Evolutionary conservation across 148 eudicot species (phyloP), one percentile per base, ranked within the genome.

Genomic region (Salicornia ramosissima): DNA sequence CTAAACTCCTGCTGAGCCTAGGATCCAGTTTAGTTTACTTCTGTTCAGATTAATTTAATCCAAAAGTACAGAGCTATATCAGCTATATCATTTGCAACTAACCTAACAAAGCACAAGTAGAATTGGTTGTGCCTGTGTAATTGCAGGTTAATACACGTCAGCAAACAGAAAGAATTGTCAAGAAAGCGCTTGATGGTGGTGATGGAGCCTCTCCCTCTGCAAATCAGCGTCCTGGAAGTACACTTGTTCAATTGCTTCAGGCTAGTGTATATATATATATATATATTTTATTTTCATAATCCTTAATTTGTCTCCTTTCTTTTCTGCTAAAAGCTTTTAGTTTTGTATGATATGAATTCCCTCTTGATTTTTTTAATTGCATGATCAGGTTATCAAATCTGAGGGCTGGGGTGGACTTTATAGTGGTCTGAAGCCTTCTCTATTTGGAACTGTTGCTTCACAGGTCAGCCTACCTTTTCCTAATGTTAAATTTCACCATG

Each of bases 401-500:
- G 97, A 92, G 83, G 97, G 97, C 14, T 77, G 90, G 84, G 84
- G 92, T 78, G 97, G 97, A 71, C 88, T 92, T 16, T 92, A 89
- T 81, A 92, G 93, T 67, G 97, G 97, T n/a, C 83, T 92, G 77
- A 92, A 87, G 82, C 97, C 97, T 75, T 92, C 97, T 79, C 84
- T 92, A 60, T 71, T 89, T 52, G 97, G 97, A 39, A 90, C 96
- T 70, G 86, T 92, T 79, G 92, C 93, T 71, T 92, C 97, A 65
- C 88, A 78, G 90, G 97, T 91, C 53, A 19, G 71, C 74, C 6
- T 51, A 13, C 62, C 10, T 31, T 66, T 42, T 45, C 59, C 39
- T 36, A 24, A 2, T 39, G 18, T 22, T 39, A 1, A 30, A 5
- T 50, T 72, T 64, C 0, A 42, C 56, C 1, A 19, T 15, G 25